phyloP scores from a whole-genome alignment of 768 basidiomycete genomes.

The Tremella yokohamensis region DNA sequence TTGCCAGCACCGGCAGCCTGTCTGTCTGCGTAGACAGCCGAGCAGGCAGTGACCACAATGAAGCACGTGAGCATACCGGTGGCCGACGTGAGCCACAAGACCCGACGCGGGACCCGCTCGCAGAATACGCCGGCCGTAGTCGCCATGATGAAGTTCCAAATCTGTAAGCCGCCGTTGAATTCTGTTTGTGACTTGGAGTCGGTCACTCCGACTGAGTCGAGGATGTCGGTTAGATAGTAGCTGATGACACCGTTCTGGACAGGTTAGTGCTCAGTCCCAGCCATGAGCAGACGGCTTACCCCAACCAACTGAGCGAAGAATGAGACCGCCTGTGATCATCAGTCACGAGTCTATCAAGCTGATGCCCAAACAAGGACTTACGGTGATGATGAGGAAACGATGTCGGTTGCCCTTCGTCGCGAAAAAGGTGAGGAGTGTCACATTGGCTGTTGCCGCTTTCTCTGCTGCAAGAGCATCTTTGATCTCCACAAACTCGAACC shows the following conservation, averaged over 20 bases:
- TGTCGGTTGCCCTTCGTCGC: constrained; percentile 62
- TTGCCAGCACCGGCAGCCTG: neutral
- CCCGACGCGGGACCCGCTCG: constrained; percentile 18
- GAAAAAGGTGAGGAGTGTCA: constrained; percentile 57
- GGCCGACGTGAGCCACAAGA: neutral
- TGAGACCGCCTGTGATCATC: no score
- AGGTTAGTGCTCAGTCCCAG: no score
- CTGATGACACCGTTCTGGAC: constrained; percentile 7
- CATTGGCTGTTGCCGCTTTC: neutral
- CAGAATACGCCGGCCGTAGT: constrained; percentile 31
- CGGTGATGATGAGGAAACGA: constrained; percentile 6
- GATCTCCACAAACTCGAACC: constrained; percentile 57
- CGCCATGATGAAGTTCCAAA: constrained; percentile 58
- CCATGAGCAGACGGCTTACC: no score
- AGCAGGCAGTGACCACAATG: neutral
- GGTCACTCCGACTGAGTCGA: constrained; percentile 57
- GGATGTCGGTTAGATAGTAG: constrained; percentile 54
- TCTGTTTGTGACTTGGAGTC: no score
- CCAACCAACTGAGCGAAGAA: no score
- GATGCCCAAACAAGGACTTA: constrained; percentile 2
- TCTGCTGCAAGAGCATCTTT: constrained; percentile 59
- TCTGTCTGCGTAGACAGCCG: neutral
- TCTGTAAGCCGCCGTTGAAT: constrained; percentile 62
- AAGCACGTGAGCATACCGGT: neutral
- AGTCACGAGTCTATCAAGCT: neutral